These are phyloP conservation scores for Starmerella scarabaei DNA, from an alignment of 805 yeast genomes.

Conservation along the genomic window DNA sequence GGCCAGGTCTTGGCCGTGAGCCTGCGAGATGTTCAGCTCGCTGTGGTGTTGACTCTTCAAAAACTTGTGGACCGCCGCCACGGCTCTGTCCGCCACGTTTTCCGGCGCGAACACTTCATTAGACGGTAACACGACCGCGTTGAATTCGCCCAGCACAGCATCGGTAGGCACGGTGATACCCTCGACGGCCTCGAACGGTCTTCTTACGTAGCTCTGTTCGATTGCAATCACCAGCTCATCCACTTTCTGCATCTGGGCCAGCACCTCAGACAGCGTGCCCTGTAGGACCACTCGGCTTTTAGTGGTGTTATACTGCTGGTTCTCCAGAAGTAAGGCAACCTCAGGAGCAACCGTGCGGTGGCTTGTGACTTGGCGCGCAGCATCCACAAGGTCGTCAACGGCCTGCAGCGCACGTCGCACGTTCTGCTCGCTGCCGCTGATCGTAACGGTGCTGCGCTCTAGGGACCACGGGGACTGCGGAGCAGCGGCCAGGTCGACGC, in stretches of 20 bases:
- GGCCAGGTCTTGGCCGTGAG: constrained; percentile 64
- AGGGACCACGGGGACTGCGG: constrained; percentile 8
- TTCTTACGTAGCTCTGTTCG: constrained; percentile 2
- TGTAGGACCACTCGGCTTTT: constrained; percentile 1
- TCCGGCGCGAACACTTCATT: constrained; percentile 49
- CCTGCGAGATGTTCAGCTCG: constrained; percentile 68
- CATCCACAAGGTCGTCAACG: constrained; percentile 2
- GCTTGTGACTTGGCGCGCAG: constrained; percentile 5
- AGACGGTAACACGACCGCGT: not conserved
- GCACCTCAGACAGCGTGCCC: constrained; percentile 5
- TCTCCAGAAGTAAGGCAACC: not conserved
- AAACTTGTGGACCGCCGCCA: constrained; percentile 44
- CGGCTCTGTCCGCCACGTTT: constrained; percentile 45
- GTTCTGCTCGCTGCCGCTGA: constrained; percentile 5
- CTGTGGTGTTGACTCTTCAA: constrained; percentile 51
- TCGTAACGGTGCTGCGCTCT: constrained; percentile 5
- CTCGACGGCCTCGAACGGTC: not conserved
- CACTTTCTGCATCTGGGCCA: constrained; percentile 4
- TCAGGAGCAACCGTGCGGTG: constrained; percentile 5
- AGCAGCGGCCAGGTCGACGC: constrained; percentile 3
- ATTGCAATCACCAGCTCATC: constrained; percentile 2
- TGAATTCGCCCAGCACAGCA: not conserved
- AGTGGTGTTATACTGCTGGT: not conserved
- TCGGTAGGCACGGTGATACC: not conserved
- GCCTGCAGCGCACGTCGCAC: constrained; percentile 2